phyloP scores from a whole-genome alignment of 2,329 filamentous ascomycete species.

The Anthostomella pinea region DNA sequence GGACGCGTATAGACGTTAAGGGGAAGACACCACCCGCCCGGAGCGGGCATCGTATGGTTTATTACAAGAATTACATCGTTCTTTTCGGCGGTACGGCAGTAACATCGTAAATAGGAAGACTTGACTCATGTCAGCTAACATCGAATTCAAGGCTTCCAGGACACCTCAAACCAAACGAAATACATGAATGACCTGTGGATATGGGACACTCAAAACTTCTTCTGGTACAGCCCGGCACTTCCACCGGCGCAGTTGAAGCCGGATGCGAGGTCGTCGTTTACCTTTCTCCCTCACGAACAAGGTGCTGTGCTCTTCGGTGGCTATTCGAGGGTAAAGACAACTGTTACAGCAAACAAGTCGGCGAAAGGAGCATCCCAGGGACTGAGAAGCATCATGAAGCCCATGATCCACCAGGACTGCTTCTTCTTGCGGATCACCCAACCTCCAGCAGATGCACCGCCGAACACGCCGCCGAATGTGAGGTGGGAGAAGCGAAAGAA shows the following conservation, averaged over 20 bases:
- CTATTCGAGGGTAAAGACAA: conserved; percentile 85
- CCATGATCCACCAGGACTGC: conserved; percentile 90
- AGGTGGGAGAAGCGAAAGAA: conserved; percentile 93
- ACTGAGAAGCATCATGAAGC: conserved; percentile 73
- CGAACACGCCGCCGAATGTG: conserved; percentile 66
- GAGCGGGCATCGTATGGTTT: conserved; percentile 93
- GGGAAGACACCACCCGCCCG: conserved; percentile 79
- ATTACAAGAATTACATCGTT: conserved; percentile 94
- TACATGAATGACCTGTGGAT: conserved; percentile 94
- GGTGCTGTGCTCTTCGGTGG: conserved; percentile 91
- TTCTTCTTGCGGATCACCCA: conserved; percentile 84
- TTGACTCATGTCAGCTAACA: conserved; percentile 10
- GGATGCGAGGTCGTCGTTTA: conserved; percentile 87
- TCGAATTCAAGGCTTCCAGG: conserved; percentile 67
- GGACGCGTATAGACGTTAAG: conserved; percentile 80
- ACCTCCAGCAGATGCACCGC: conserved; percentile 63
- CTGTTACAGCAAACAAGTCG: conserved; percentile 59
- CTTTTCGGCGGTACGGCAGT: conserved; percentile 74
- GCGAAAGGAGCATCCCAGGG: conserved; percentile 59
- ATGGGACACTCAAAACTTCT: conserved; percentile 82
- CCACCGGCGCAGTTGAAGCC: conserved; percentile 81
- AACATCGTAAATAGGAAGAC: not conserved
- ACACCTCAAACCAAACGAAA: conserved; percentile 91
- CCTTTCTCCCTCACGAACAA: conserved; percentile 82
- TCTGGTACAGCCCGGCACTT: conserved; percentile 75